These are phyloP conservation scores for Medicago lupulina DNA, from an alignment of 306 rosid species.

Conservation along the genomic window DNA sequence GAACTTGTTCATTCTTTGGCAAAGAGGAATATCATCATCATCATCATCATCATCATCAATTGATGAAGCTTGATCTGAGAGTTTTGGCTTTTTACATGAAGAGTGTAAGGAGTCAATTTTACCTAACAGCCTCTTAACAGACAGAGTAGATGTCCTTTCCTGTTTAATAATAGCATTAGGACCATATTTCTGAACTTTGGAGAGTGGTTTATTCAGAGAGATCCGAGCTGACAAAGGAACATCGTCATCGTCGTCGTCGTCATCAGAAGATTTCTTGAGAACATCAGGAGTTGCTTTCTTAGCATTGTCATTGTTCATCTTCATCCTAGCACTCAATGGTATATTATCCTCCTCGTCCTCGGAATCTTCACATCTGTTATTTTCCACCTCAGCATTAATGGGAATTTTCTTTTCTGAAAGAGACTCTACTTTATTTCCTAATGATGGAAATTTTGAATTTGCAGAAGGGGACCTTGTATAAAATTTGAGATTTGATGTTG, in stretches of 20 bases:
- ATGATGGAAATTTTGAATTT: no score
- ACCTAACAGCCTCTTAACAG: constrained; percentile 51
- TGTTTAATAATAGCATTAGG: constrained; percentile 36
- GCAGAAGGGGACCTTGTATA: no score
- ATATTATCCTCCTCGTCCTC: constrained; percentile 52
- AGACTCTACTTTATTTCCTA: no score
- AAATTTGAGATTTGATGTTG: constrained; percentile 29
- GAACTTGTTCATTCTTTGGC: constrained; percentile 41
- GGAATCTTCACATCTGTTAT: constrained; percentile 32
- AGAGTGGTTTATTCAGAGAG: no score
- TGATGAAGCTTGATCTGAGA: constrained; percentile 38
- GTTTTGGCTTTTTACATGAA: constrained; percentile 47
- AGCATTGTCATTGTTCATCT: constrained; percentile 25
- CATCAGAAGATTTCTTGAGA: constrained; percentile 43
- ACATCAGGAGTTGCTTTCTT: constrained; percentile 33
- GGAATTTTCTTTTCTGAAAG: neutral
- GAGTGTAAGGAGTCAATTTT: constrained; percentile 35
- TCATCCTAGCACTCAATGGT: constrained; percentile 45
- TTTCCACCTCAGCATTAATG: constrained; percentile 42
- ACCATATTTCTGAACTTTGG: constrained; percentile 19
- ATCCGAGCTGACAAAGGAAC: constrained; percentile 53
- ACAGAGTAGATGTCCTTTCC: constrained; percentile 36
- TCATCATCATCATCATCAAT: constrained; percentile 40
- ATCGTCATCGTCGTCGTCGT: constrained; percentile 44
- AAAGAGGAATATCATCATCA: constrained; percentile 53